Base-by-base conservation (phyloP, 1,139 yeast genomes). In the Lodderomyces pseudojiufengensis region DNA sequence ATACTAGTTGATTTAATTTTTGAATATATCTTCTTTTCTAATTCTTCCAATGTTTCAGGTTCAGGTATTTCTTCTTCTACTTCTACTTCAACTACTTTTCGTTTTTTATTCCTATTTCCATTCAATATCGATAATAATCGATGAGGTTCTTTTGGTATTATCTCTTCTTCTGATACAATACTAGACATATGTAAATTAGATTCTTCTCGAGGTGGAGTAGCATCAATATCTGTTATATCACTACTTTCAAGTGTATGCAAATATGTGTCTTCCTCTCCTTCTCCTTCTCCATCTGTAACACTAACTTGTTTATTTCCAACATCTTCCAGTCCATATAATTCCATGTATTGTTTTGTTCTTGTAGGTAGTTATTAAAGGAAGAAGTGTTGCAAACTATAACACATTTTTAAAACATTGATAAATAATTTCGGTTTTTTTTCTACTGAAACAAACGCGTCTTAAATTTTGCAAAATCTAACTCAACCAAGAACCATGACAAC, bases 1-100 rank as follows among this genome's bases (percentile, higher is more conserved):
- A 57, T 61, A 2, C 65, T 47, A 0, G 59, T 51, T 25, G 53
- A 42, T 44, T 57, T 60, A 6, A 37, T 39, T 4, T 32, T 36
- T 7, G 37, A 34, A 20, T 34, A 44, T 10, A 44, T 39, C 24
- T 32, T 42, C 1, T 37, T 22, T 26, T 44, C 47, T 9, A 36
- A n/a, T 2, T 23, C 27, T 16, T 20, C 14, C 7, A 25, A 22
- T 18, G 28, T 29, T 18, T 32, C 30, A 11, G 16, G 29, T 9
- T 24, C 22, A 11, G 21, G 27, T 12, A 13, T 16, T 10, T 18
- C 29, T 16, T 35, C 29, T 12, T 25, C 22, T 12, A 18, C n/a
- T 2, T 14, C 23, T 22, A n/a, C n/a, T 16, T 38, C 36, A 16
- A 29, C 33, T 15, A 35, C 14, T 31, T 32, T 31, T 33, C 24